Base-by-base conservation (phyloP, 495 filamentous ascomycete genomes). In the Pyrenula aspistea region DNA sequence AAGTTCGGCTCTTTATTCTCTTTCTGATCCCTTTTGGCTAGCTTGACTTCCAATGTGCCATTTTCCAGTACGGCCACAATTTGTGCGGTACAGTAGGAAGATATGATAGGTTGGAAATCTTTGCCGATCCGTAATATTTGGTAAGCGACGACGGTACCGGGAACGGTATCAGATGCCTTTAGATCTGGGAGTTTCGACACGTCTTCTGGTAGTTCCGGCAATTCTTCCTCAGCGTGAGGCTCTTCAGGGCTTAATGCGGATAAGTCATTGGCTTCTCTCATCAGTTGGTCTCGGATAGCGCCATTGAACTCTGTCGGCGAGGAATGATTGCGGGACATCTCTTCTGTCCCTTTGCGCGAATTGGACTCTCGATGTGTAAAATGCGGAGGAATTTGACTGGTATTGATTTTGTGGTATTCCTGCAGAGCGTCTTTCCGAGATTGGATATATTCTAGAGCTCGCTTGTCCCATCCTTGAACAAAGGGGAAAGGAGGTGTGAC, bases 401-500 rank as follows among this genome's bases (percentile, higher is more conserved):
- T 68, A 24, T 75, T 61, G 25, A 73, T 71, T 22, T 73, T 69
- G 48, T 73, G 70, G 12, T 22, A 56, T 10, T 67, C 75, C 62
- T 75, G 75, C 57, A 84, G 82, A 53, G 78, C 76, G 55, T 73
- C 67, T 60, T 82, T 83, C 10, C 62, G 68, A 22, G 65, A 62
- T 22, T 67, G 62, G 22, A 79, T 74, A 8, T 65, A 57, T 20
- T 70, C 68, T 61, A 82, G 73, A 57, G 91, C 86, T 55, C 88
- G 84, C 2, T 78, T 73, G 68, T 96, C 88, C 91, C 90, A 96
- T 54, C 86, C 82, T 67, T 95, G 89, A 12, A 84, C 72, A 61
- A 97, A 98, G 0, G 93, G 93, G 64, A 95, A 97, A 2, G 88
- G 87, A 0, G 93, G 91, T 21, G 84, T 77, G 56, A 80, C 89